A percentile compares a stretch with the other conserved stretches of the same genome.
Conservation (phyloP, 345 rosid genomes). For the Lumnitzera littorea region DNA sequence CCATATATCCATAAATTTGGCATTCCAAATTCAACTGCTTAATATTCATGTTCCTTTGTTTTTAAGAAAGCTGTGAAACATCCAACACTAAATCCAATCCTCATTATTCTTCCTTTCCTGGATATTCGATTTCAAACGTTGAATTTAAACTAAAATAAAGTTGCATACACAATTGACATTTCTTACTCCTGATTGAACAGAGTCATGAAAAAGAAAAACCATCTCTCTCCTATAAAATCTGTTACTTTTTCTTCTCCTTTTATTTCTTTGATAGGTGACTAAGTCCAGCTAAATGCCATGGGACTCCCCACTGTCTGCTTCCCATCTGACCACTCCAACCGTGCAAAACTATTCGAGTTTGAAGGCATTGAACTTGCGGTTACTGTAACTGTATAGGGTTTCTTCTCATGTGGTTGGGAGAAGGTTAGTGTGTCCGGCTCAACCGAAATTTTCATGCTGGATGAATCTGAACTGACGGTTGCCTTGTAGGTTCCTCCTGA, state of each 20-base stretch:
- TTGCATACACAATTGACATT: too few relatives aligned
- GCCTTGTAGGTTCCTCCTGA: conserved; percentile 51
- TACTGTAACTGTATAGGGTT: conserved; percentile 62
- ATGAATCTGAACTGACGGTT: conserved; percentile 24
- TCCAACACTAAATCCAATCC: too few relatives aligned
- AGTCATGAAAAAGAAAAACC: too few relatives aligned
- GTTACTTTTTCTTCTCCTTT: background rate
- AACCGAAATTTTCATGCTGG: conserved; percentile 50
- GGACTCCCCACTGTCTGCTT: conserved; percentile 68
- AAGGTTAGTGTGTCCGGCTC: conserved; percentile 56
- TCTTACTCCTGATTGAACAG: too few relatives aligned
- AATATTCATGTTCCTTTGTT: too few relatives aligned
- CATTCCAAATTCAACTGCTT: too few relatives aligned
- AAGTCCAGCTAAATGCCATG: conserved; percentile 72
- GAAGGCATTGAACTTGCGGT: conserved; percentile 36
- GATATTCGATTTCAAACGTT: too few relatives aligned
- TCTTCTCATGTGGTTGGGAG: conserved; percentile 46
- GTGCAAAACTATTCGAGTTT: conserved; percentile 39
- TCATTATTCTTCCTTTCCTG: too few relatives aligned
- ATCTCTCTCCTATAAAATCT: too few relatives aligned
- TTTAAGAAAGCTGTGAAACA: too few relatives aligned
- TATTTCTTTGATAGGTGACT: background rate
- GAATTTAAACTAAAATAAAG: too few relatives aligned
- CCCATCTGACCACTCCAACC: conserved; percentile 76
- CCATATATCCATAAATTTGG: too few relatives aligned